Base-by-base conservation (phyloP, 768 basidiomycete species). In the Lactarius indigo region DNA sequence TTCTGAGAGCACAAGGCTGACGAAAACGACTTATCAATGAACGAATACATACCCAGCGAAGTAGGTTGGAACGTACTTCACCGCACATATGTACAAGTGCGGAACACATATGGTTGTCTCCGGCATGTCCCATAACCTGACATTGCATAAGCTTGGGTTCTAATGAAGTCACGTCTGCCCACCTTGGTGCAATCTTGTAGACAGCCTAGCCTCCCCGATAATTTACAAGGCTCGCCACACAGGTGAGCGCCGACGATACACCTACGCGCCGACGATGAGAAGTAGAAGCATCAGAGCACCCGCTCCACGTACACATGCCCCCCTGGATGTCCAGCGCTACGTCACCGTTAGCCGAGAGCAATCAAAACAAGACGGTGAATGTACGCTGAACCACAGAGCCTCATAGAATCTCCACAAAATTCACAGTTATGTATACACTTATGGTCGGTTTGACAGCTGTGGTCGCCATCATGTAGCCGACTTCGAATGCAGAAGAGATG, bases 261-360 rank as follows among this genome's bases (percentile, higher is more conserved):
- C 60, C 87, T 88, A 10, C 13, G n/a, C 28, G n/a, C 1, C 2
- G 15, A n/a, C 1, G 15, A n/a, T 66, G 7, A 66, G 47, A 41
- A 52, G 1, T 2, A 13, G 2, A 23, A 4, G 20, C 17, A 20
- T 35, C 5, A 6, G 9, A 2, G 17, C 5, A 23, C 55, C 13
- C 6, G 1, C 9, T 26, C 39, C 37, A 63, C 81, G 57, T 72
- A 86, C 87, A 85, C 79, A 65, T 87, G 86, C 17, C 75, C 76
- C 23, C 84, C 85, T 30, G 79, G 72, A 65, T 87, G 86, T 0
- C 86, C 87, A n/a, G 85, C 86, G 26, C 85, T 87, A 63, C n/a
- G 3, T 0, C 8, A 15, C 2, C 42, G 12, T 39, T 5, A 57
- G 62, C n/a, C 28, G 3, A 10, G 26, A 0, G n/a, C 9, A 10